Evolutionary conservation across 139 green algal genomes (phyloP), one percentile per base, ranked within the genome.

Genomic region (Pseudopediastrum boryanum): DNA sequence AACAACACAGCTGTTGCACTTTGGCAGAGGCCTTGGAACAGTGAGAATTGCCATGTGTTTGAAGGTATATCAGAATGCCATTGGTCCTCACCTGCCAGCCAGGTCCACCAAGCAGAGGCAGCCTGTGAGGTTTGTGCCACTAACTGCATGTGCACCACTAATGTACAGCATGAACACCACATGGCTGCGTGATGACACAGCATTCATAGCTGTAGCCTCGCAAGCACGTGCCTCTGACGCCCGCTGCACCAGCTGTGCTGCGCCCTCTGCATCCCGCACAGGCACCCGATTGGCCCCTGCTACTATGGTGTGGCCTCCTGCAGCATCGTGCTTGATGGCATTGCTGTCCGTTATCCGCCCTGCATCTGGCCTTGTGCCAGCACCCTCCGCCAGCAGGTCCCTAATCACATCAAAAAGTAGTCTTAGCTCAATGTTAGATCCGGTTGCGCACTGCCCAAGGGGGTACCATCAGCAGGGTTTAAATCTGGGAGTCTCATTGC

Each of bases 101-200:
- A 98, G 84, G 84, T 98, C 95, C 21, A 99, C 95, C 31, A 99
- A 86, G 86, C 94, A 97, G 35, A 98, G 84, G 76, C 86, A 91
- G 69, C 94, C 94, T 51, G 90, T 86, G 66, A 97, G 86, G 4
- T 78, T 52, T 2, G 84, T 91, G 36, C 78, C 86, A 41, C 67
- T 91, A 36, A 86, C 87, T 46, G 88, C 85, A 78, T 99, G 91
- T 13, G 39, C 75, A 31, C 94, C 94, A 21, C 79, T 91, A 85
- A 98, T 97, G 90, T 96, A 93, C 31, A 99, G 88, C 87, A 98
- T 98, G 88, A 99, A 98, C 8, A 99, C 89, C 27, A 79, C 90
- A 86, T 99, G 96, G 59, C 84, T 94, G 66, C 96, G 90, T 29
- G 89, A 96, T 8, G 90, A 97, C 12, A 75, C 62, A 2, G 91